Evolutionary conservation across 345 rosid genomes (phyloP), one percentile per base, ranked within the genome.

Genomic region (Melastoma malabathricum): DNA sequence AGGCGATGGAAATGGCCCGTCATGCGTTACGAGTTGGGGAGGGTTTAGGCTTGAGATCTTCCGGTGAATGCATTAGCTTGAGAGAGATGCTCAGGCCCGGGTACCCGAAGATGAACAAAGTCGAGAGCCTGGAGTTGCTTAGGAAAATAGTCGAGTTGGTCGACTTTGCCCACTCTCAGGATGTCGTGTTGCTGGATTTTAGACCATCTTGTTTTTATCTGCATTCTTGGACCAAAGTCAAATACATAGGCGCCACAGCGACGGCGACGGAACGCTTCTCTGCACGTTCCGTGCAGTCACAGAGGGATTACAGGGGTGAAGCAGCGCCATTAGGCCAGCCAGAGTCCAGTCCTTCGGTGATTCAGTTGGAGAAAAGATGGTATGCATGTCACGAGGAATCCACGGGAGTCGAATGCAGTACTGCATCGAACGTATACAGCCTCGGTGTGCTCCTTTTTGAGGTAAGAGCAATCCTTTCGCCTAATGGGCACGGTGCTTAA

Each of bases 381-480:
- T 82, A 85, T 68, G 56, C 60, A 56, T 65, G 80, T 62, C 87
- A 84, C 14, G 84, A 73, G 76, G 81, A 77, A 63, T 64, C 60
- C 17, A 67, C 57, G 59, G 83, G 64, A 50, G 64, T 72, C 54
- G 62, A 54, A 22, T 53, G 50, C 58, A 70, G 72, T 27, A 59
- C 70, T 64, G 63, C 73, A 15, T 78, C 95, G 16, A 85, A 85
- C 64, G 69, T 82, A 51, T 82, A 82, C 56, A 56, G 74, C 52
- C 87, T 85, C 34, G 90, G 95, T 29, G 74, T 82, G 64, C 79
- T 85, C 56, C 87, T 85, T 57, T 85, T 85, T 54, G 95, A 85
- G 87, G 90, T 85, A 59, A 70, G 38, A 29, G 38, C 59, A 23
- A 43, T 29, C 50, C 10, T 38, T 46, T 29, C 38, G 38, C 6